phyloP scores from a whole-genome alignment of 768 basidiomycete genomes.

The Pisolithus microcarpus region DNA sequence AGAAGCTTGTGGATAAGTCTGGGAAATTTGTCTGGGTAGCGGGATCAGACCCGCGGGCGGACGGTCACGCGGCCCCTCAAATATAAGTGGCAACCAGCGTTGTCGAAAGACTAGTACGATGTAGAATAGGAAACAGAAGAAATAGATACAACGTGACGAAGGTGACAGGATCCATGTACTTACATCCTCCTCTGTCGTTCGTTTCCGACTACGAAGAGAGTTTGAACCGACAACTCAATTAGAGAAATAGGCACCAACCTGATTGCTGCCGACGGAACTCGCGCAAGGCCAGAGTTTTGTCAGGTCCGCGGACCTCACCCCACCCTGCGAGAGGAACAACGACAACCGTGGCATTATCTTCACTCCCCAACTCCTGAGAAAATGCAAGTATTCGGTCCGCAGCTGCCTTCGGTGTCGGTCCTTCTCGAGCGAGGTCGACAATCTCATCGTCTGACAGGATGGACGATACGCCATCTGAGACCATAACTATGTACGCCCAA shows the following conservation, averaged over 20 bases:
- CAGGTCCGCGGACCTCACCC: conserved; percentile 74
- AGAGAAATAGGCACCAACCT: conserved; percentile 29
- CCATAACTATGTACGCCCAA: conserved; percentile 80
- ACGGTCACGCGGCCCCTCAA: conserved; percentile 83
- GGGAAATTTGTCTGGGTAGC: conserved; percentile 89
- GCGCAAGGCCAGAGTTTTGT: conserved; percentile 74
- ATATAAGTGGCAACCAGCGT: conserved; percentile 38
- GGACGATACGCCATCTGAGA: conserved; percentile 93
- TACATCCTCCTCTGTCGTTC: conserved; percentile 66
- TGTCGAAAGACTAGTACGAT: background rate
- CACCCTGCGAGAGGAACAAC: conserved; percentile 91
- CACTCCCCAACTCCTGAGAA: conserved; percentile 73
- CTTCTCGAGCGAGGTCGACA: conserved; percentile 75
- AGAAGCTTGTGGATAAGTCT: conserved; percentile 58
- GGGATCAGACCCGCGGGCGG: conserved; percentile 82
- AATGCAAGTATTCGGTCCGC: conserved; percentile 79
- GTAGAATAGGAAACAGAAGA: background rate
- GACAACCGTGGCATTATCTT: conserved; percentile 88
- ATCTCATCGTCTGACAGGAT: conserved; percentile 92
- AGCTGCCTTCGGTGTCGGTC: conserved; percentile 67
- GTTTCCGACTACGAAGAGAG: conserved; percentile 42
- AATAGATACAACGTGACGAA: background rate
- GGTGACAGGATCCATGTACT: background rate
- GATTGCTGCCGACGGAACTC: conserved; percentile 71
- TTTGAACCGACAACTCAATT: conserved; percentile 1